phyloP scores from a whole-genome alignment of 2,329 filamentous ascomycete genomes.

The Pestalotiopsis sp. region DNA sequence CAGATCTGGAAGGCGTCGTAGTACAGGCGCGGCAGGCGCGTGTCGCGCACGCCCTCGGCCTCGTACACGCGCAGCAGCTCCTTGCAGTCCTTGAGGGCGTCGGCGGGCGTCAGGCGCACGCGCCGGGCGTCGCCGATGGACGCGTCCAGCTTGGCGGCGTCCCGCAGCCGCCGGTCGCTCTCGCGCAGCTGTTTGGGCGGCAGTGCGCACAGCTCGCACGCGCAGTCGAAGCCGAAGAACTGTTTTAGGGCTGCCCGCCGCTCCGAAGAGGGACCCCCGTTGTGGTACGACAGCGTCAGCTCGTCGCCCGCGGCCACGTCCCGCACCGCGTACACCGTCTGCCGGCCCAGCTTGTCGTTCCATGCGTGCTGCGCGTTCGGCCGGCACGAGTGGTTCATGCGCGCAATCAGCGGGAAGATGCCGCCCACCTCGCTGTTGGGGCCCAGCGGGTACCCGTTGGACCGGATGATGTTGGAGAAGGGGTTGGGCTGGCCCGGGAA shows the following conservation, averaged over 20 bases:
- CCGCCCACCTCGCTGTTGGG: constrained; percentile 10
- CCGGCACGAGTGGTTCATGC: constrained; percentile 13
- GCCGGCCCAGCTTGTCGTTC: neutral
- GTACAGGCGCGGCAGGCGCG: constrained; percentile 33
- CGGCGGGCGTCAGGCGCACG: constrained; percentile 1
- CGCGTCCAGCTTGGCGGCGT: constrained; percentile 35
- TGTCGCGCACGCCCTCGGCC: constrained; percentile 1
- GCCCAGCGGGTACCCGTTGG: constrained; percentile 12
- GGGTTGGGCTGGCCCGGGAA: constrained; percentile 5
- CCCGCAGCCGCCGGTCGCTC: constrained; percentile 33
- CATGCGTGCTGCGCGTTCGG: constrained; percentile 7
- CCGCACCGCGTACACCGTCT: constrained; percentile 13
- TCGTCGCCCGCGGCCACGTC: constrained; percentile 13
- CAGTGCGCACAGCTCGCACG: constrained; percentile 9
- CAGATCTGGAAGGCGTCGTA: constrained; percentile 46
- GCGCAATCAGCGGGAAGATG: constrained; percentile 11
- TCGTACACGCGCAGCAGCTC: constrained; percentile 7
- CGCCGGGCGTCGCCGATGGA: constrained; percentile 31
- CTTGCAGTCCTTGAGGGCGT: constrained; percentile 4
- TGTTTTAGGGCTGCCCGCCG: neutral
- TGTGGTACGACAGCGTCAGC: constrained; percentile 15
- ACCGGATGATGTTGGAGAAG: constrained; percentile 9
- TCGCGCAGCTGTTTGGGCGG: neutral
- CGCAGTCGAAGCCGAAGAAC: constrained; percentile 8
- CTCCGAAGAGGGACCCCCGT: constrained; percentile 1